Base-by-base conservation (phyloP, 2,329 filamentous ascomycete genomes). In the Elsinoe ampelina region DNA sequence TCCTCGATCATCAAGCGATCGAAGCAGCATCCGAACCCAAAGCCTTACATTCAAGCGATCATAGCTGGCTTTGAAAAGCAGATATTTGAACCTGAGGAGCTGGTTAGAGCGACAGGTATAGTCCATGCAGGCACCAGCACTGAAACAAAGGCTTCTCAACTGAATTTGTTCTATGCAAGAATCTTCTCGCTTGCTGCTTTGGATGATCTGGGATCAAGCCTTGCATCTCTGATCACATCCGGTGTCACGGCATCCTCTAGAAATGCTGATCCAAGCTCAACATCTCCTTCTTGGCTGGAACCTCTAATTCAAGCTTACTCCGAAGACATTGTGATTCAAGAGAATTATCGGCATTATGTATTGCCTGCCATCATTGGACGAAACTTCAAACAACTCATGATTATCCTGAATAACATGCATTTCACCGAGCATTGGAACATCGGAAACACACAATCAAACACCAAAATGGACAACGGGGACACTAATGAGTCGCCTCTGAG, bases 301-400 rank as follows among this genome's bases (percentile, higher is more conserved):
- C 71, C 73, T 22, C 62, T 74, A 1, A 63, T 70, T 2, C 55
- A 63, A 11, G 66, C 62, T 11, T 59, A 74, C 7, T 60, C 62
- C 11, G 59, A 61, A 6, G 68, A 68, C 63, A 70, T 68, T 1
- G 68, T 72, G 26, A 63, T 69, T 2, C 65, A 73, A 2, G 63
- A 66, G 38, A 70, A 71, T 43, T 71, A 77, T 57, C 72, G 72
- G 50, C 70, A 71, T 5, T 72, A 78, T 60, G 68, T 79, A 1
- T 71, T 79, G 36, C 76, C 75, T 2, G 69, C 71, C 51, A 68
- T 77, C 30, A 76, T 79, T 64, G 68, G 69, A 41, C 69, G 72
- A 1, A 66, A 68, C 39, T 61, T 70, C 15, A 54, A 63, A 1
- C 70, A 73, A 54, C 77, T 75, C 50, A 60, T 69, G 15, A 52